phyloP scores from a whole-genome alignment of 768 basidiomycete species.

The Podaxis sp. region DNA sequence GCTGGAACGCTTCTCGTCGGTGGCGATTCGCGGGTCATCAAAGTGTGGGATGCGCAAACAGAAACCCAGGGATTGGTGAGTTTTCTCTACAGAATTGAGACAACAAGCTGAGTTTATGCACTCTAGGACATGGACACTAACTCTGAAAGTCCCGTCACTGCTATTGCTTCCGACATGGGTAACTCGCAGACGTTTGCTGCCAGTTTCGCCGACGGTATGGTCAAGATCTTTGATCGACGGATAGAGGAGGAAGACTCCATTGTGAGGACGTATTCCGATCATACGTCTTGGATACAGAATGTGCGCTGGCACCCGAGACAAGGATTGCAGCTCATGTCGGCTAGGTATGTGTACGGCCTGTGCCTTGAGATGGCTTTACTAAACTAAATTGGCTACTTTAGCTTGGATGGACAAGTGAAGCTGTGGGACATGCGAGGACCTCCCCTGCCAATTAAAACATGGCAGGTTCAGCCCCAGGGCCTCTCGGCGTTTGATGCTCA shows the following conservation, averaged over 20 bases:
- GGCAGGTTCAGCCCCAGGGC: slow-evolving; percentile 68
- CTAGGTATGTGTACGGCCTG: slow-evolving; percentile 50
- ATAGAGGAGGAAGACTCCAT: slow-evolving; percentile 80
- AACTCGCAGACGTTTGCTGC: slow-evolving; percentile 80
- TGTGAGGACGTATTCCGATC: slow-evolving; percentile 72
- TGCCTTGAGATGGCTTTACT: neutral
- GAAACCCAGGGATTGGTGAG: slow-evolving; percentile 75
- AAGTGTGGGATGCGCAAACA: slow-evolving; percentile 94
- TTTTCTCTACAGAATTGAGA: slow-evolving; percentile 11
- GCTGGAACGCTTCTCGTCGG: slow-evolving; percentile 84
- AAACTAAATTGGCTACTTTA: slow-evolving; percentile 27
- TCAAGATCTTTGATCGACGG: slow-evolving; percentile 92
- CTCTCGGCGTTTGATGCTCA: slow-evolving; percentile 88
- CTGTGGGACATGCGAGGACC: slow-evolving; percentile 84
- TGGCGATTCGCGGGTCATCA: slow-evolving; percentile 85
- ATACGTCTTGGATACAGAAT: slow-evolving; percentile 87
- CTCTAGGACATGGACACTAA: slow-evolving; percentile 84
- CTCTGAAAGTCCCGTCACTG: slow-evolving; percentile 86
- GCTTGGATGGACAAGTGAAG: slow-evolving; percentile 86
- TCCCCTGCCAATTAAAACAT: slow-evolving; percentile 56
- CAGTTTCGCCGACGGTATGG: slow-evolving; percentile 88
- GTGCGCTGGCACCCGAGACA: slow-evolving; percentile 79
- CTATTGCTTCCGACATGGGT: slow-evolving; percentile 74
- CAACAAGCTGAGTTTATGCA: neutral
- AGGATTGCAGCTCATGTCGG: slow-evolving; percentile 74